Evolutionary conservation across 148 eudicot species (phyloP).

Genomic region (Simmondsia chinensis): DNA sequence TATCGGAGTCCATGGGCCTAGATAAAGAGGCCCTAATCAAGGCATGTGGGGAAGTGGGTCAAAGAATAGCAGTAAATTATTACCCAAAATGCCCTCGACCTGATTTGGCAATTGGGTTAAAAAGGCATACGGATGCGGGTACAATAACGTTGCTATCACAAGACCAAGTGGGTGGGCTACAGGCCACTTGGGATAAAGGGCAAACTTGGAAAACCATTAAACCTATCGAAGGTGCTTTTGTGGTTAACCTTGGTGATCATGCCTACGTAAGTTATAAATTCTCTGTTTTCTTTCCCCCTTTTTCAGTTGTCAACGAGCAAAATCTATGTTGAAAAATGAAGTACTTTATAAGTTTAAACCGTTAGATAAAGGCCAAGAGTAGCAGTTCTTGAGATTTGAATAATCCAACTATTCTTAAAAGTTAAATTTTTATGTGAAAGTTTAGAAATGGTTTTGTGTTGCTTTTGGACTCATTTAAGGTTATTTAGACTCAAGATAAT

Average conservation of each 20-base stretch:
- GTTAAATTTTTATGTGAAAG: too few species aligned
- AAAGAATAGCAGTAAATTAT: constrained; percentile 45
- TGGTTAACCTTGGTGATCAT: constrained; percentile 68
- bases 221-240: constrained; percentile 65
- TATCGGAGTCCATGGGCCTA: constrained; percentile 58
- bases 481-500: too few species aligned
- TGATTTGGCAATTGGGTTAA: constrained; percentile 55
- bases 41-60: constrained; percentile 54
- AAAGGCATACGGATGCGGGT: constrained; percentile 69
- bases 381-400: too few species aligned
- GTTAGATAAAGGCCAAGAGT: too few species aligned
- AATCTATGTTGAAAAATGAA: too few species aligned
- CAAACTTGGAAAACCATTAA: constrained; percentile 67
- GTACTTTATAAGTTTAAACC: too few species aligned
- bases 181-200: constrained; percentile 66
- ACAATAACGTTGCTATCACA: constrained; percentile 50
- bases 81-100: constrained; percentile 74
- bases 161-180: constrained; percentile 72
- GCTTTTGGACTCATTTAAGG: too few species aligned
- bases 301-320: too few species aligned
- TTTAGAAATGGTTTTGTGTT: too few species aligned
- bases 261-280: constrained; percentile 29
- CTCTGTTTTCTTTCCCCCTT: background rate
- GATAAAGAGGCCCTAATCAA: constrained; percentile 45
- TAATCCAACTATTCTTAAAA: too few species aligned